These are phyloP conservation scores for Alternaria sp. DNA, from an alignment of 2,329 filamentous ascomycete genomes.

Conservation along the genomic window DNA sequence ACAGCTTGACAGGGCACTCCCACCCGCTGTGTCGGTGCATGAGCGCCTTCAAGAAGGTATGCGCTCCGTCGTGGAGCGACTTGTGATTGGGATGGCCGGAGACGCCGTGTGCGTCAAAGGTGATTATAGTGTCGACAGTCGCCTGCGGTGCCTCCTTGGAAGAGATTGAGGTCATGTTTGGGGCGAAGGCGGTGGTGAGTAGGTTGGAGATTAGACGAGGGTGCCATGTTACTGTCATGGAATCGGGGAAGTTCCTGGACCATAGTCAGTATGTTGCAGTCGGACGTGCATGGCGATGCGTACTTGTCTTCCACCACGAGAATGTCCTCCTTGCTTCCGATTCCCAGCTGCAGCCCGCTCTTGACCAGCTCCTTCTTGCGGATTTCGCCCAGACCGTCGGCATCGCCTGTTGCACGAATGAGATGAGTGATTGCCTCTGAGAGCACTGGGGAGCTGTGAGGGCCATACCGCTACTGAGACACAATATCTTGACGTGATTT, in stretches of 20 bases:
- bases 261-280: slow-evolving; percentile 14
- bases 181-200: slow-evolving; percentile 75
- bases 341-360: slow-evolving; percentile 77
- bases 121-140: slow-evolving; percentile 81
- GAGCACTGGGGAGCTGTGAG: neutral
- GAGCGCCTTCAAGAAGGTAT: slow-evolving; percentile 71
- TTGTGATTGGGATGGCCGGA: slow-evolving; percentile 94
- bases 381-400: slow-evolving; percentile 83
- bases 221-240: slow-evolving; percentile 83
- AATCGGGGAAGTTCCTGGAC: slow-evolving; percentile 77
- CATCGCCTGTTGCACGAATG: slow-evolving; percentile 65
- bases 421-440: slow-evolving; percentile 8
- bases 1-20: slow-evolving; percentile 78
- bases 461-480: slow-evolving; percentile 77
- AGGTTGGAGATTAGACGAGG: slow-evolving; percentile 71
- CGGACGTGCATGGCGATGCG: slow-evolving; percentile 5
- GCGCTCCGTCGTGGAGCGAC: slow-evolving; percentile 82
- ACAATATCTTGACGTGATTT: slow-evolving; percentile 94
- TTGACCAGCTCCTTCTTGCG: slow-evolving; percentile 83
- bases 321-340: slow-evolving; percentile 77
- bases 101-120: slow-evolving; percentile 83
- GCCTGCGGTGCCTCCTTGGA: slow-evolving; percentile 56
- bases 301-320: slow-evolving; percentile 82
- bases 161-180: slow-evolving; percentile 59
- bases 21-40: slow-evolving; percentile 69